These are phyloP conservation scores for Nicotiana tabacum DNA, from an alignment of 257 asterid species.

Conservation along the genomic window DNA sequence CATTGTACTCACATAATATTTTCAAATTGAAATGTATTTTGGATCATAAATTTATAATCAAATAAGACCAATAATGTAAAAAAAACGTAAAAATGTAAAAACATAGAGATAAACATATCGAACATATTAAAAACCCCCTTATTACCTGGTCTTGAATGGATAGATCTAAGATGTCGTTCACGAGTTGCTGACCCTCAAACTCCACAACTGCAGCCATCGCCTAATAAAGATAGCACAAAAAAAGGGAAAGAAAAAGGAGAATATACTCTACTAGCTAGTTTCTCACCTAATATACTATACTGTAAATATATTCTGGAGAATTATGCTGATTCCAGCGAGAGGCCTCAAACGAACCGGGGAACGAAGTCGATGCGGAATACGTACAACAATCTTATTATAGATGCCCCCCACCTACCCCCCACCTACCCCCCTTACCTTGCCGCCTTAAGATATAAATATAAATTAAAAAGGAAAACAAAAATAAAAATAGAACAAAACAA, in stretches of 20 bases:
- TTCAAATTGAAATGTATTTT: background rate
- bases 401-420: no score
- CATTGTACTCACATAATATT: background rate
- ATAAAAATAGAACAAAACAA: no score
- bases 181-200: conserved; percentile 31
- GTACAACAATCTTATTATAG: no score
- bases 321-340: no score
- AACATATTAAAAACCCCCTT: background rate
- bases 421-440: no score
- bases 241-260: background rate
- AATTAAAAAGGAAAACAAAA: no score
- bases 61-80: background rate
- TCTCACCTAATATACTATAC: no score
- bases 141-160: conserved; percentile 41
- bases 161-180: conserved; percentile 30
- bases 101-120: background rate
- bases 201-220: conserved; percentile 40
- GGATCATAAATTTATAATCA: background rate
- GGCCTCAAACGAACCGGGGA: no score
- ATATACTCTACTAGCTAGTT: background rate
- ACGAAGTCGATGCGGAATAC: no score
- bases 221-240: background rate
- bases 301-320: no score
- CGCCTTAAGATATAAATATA: no score
- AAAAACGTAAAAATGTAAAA: background rate